These are phyloP conservation scores for Aureobasidium sp. DNA, from an alignment of 2,329 filamentous ascomycete species.

Conservation along the genomic window DNA sequence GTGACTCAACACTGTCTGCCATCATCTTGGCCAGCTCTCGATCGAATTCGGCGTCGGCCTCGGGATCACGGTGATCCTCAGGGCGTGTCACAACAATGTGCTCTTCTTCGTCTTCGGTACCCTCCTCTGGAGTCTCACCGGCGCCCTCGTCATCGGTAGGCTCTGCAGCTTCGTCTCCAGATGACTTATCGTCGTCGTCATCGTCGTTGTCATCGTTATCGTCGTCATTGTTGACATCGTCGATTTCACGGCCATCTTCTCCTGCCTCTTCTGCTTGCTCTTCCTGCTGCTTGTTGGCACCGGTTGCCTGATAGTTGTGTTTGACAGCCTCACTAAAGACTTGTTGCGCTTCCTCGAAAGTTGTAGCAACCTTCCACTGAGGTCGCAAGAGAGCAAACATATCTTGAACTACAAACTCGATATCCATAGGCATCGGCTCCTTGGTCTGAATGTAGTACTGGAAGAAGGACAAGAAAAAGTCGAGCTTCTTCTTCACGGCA, in stretches of 20 bases:
- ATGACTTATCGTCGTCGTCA: conserved; percentile 52
- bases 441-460: conserved; percentile 96
- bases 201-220: conserved; percentile 43
- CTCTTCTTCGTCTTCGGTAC: conserved; percentile 68
- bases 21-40: conserved; percentile 98
- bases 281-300: conserved; percentile 16
- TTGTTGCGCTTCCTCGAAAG: conserved; percentile 72
- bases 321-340: conserved; percentile 81
- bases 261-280: conserved; percentile 55
- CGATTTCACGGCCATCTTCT: conserved; percentile 49
- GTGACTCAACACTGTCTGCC: conserved; percentile 89
- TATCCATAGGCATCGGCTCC: conserved; percentile 84
- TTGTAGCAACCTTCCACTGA: conserved; percentile 74
- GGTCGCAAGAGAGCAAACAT: conserved; percentile 77
- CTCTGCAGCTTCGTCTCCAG: conserved; percentile 36
- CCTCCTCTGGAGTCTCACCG: conserved; percentile 51
- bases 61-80: conserved; percentile 83
- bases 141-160: conserved; percentile 38
- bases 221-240: conserved; percentile 46
- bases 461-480: conserved; percentile 94
- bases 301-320: conserved; percentile 71
- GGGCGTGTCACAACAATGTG: conserved; percentile 85
- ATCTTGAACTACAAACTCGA: conserved; percentile 93
- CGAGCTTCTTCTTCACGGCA: conserved; percentile 88
- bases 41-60: conserved; percentile 94